Base-by-base conservation (phyloP, 371 early-diverging fungal genomes). In the Apophysomyces trapeziformis region DNA sequence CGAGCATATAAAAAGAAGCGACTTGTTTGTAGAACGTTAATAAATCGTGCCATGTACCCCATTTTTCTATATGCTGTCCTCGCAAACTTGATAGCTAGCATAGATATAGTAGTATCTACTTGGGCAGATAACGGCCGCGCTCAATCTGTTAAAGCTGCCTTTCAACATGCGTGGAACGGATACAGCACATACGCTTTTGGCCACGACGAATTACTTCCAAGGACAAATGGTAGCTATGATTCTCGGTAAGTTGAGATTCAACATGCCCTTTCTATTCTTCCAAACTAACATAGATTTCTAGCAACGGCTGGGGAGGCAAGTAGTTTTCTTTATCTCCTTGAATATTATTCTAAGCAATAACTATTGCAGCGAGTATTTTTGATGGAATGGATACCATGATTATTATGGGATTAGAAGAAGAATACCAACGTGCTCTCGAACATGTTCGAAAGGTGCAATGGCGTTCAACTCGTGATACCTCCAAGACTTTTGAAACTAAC, bases 301-400 rank as follows among this genome's bases (percentile, higher is more conserved):
- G 81, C 54, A 82, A 79, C 54, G 82, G 82, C 4, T 82, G 82
- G 82, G 82, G 79, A 72, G 82, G 82, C 79, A 74, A 58, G 58
- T 32, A 38, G 5, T 58, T 5, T n/a, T 12, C 32, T 38, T 9
- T 39, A 26, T 14, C 18, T 16, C 7, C 1, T 26, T 26, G 6
- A 56, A 7, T 38, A 12, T 35, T 3, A 26, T 26, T 12, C 50
- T 39, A 41, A 44, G 39, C 64, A 8, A 36, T 38, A 11, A 13
- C 12, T 9, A 54, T 32, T 11, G 36, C 50, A 82, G 87, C 87
- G 54, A 90, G 93, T 3, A 86, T 94, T 64, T 83, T 95, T 38
- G 97, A 97, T 71, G 80, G 92, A 9, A 77, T 97, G 38, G 96
- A 95, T 68, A 95, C 96, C 1, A 82, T 93, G 60, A 66, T 86